A percentile compares a stretch with the other conserved stretches of the same genome.
phyloP scores from a whole-genome alignment of 805 yeast genomes.

The Kodamaea fukazawae region DNA sequence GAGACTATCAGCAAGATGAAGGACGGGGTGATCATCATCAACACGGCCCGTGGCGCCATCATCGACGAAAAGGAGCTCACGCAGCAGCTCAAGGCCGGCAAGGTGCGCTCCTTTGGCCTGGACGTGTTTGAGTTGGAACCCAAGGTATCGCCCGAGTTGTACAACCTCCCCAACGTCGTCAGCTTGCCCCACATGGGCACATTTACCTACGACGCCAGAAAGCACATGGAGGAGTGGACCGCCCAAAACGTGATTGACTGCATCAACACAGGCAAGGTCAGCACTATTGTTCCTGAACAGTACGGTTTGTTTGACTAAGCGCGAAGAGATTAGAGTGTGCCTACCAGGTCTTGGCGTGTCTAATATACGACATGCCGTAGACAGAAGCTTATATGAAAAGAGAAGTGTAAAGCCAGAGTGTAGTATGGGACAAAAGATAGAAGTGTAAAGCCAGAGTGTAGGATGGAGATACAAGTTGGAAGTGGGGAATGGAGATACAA shows the following conservation, averaged over 20 bases:
- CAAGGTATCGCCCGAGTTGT: conserved; percentile 59
- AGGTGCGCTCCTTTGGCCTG: conserved; percentile 64
- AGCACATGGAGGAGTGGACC: conserved; percentile 77
- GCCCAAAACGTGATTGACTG: conserved; percentile 63
- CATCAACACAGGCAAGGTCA: conserved; percentile 64
- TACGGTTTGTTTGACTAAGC: conserved; percentile 15
- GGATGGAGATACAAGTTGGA: no score
- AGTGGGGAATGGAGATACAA: no score
- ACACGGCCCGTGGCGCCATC: conserved; percentile 88
- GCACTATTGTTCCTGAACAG: conserved; percentile 80
- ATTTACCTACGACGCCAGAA: conserved; percentile 67
- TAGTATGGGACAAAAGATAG: no score
- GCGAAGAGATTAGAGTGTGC: no score
- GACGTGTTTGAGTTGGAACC: conserved; percentile 82
- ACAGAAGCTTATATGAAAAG: no score
- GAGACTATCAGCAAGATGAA: conserved; percentile 67
- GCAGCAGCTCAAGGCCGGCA: conserved; percentile 57
- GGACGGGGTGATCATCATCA: conserved; percentile 71
- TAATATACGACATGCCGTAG: no score
- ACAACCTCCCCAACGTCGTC: conserved; percentile 63
- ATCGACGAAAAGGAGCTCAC: conserved; percentile 63
- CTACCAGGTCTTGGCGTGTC: no score
- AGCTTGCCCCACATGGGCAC: conserved; percentile 92
- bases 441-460: no score
- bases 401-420: no score